Evolutionary conservation across 306 rosid genomes (phyloP).

Genomic region (Rosa multiflora): DNA sequence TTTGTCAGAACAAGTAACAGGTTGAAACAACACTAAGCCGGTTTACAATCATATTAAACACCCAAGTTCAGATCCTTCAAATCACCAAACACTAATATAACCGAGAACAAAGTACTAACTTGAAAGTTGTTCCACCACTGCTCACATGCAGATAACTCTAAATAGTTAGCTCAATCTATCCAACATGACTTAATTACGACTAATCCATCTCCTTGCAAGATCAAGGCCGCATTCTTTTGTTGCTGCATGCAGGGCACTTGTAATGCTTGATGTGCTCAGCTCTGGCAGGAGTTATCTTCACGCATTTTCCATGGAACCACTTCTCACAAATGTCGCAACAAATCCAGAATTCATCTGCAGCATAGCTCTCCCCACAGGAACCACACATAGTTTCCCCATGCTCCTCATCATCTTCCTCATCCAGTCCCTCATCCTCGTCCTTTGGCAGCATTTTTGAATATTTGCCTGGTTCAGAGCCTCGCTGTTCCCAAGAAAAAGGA

Average conservation of each 20-base stretch:
- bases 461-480: constrained; percentile 44
- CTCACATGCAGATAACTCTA: constrained; percentile 26
- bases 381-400: constrained; percentile 63
- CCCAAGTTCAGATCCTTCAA: constrained; percentile 26
- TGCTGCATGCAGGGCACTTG: constrained; percentile 72
- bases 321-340: constrained; percentile 59
- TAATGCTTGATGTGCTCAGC: constrained; percentile 70
- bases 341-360: constrained; percentile 64
- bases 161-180: constrained; percentile 41
- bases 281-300: constrained; percentile 62
- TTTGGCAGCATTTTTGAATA: constrained; percentile 36
- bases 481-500: constrained; percentile 32
- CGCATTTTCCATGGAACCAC: constrained; percentile 71
- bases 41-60: neutral
- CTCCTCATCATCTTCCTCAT: constrained; percentile 53
- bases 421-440: constrained; percentile 51
- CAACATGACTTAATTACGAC: constrained; percentile 37
- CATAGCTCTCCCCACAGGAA: constrained; percentile 51
- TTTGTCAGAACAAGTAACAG: constrained; percentile 8
- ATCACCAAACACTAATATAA: constrained; percentile 17
- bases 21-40: neutral
- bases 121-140: constrained; percentile 35
- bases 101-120: constrained; percentile 24
- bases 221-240: constrained; percentile 63
- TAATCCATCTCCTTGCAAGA: constrained; percentile 20